Evolutionary conservation across 164 flowering plant genomes (phyloP).

Genomic region (Liquidambar formosana): DNA sequence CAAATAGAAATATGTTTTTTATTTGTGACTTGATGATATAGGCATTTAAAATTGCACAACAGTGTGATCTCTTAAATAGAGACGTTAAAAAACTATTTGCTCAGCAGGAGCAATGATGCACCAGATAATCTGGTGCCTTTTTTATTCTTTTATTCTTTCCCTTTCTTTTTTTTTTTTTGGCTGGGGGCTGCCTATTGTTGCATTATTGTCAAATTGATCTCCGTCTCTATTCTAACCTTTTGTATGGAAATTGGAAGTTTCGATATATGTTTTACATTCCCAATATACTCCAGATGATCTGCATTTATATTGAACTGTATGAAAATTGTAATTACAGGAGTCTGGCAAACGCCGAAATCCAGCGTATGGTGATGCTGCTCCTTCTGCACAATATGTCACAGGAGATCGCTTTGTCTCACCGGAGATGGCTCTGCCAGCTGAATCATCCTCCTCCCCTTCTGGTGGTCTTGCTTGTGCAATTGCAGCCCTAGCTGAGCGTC

Average conservation of each 20-base stretch:
- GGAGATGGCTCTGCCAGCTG: constrained; percentile 27
- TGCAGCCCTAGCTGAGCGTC: constrained; percentile 90
- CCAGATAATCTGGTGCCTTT: too few species aligned
- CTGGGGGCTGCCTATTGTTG: too few species aligned
- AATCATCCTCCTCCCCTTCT: constrained; percentile 75
- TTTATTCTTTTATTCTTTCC: too few species aligned
- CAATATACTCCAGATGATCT: background rate
- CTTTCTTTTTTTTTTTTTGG: too few species aligned
- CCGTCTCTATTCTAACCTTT: too few species aligned
- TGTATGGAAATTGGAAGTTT: background rate
- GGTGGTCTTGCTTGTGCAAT: constrained; percentile 94
- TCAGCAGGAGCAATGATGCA: too few species aligned
- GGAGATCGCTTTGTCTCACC: constrained; percentile 34
- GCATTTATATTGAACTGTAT: background rate
- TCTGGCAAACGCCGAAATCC: constrained; percentile 37
- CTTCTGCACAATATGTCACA: constrained; percentile 29
- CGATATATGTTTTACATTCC: background rate
- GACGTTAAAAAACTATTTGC: too few species aligned
- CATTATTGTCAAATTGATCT: too few species aligned
- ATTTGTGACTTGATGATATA: too few species aligned
- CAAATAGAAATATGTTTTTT: too few species aligned
- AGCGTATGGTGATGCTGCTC: constrained; percentile 24
- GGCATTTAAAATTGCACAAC: too few species aligned
- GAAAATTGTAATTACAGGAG: constrained; percentile 40
- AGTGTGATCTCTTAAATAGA: too few species aligned